Evolutionary conservation across 2,329 filamentous ascomycete genomes (phyloP).

Genomic region (Talaromyces sp.): DNA sequence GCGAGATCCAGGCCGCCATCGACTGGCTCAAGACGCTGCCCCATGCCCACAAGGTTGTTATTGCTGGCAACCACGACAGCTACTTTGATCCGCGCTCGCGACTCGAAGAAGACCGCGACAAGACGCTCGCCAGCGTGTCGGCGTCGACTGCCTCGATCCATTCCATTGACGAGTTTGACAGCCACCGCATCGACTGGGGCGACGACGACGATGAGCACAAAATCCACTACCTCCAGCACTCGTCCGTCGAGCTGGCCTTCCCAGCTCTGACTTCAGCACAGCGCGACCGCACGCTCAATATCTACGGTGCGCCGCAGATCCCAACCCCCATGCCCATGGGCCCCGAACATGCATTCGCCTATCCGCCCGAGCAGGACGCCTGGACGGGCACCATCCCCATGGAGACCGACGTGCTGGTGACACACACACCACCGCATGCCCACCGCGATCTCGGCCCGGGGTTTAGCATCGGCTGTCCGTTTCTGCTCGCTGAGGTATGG

Average conservation of each 20-base stretch:
- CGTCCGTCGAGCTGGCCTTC: constrained; percentile 60
- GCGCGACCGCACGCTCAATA: constrained; percentile 56
- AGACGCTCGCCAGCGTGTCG: constrained; percentile 25
- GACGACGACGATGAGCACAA: constrained; percentile 24
- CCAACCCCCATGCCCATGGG: constrained; percentile 64
- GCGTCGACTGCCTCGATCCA: constrained; percentile 43
- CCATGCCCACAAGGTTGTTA: constrained; percentile 73
- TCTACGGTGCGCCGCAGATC: constrained; percentile 81
- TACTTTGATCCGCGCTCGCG: constrained; percentile 70
- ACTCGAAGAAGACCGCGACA: constrained; percentile 49
- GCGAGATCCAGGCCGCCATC: constrained; percentile 74
- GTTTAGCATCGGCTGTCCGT: constrained; percentile 64
- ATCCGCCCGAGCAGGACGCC: constrained; percentile 59
- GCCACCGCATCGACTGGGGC: constrained; percentile 59
- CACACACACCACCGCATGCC: constrained; percentile 71
- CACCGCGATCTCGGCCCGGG: constrained; percentile 57
- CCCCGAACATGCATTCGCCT: constrained; percentile 71
- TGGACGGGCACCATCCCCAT: constrained; percentile 69
- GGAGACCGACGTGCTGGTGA: constrained; percentile 73
- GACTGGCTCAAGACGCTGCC: constrained; percentile 75
- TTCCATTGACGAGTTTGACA: constrained; percentile 37
- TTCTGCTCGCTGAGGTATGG: constrained; percentile 68
- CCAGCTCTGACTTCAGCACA: constrained; percentile 39
- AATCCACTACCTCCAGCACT: constrained; percentile 72
- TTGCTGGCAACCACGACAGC: constrained; percentile 85